Percentiles rank a stretch among this genome's conserved stretches.
Evolutionary conservation across 208 protist species (phyloP).

Genomic region (Crithidia sp.): DNA sequence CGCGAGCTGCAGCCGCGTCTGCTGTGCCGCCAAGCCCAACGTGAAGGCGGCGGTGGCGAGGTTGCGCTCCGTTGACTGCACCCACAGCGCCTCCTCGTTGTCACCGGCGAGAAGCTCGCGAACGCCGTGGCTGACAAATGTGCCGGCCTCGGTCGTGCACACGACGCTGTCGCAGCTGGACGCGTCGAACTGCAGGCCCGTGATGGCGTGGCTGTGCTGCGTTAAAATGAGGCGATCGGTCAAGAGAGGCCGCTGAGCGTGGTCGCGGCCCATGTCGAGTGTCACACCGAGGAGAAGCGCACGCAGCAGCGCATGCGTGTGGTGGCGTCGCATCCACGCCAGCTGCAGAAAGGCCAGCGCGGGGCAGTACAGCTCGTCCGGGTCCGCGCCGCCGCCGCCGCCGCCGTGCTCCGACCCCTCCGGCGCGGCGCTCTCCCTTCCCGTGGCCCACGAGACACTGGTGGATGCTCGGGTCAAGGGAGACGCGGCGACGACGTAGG

Average conservation of each 20-base stretch:
- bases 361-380: conserved; percentile 21
- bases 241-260: conserved; percentile 7
- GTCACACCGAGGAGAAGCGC: conserved; percentile 52
- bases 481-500: not conserved
- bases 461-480: conserved; percentile 1
- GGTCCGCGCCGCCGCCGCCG: not conserved
- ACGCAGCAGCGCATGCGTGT: conserved; percentile 68
- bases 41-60: conserved; percentile 66
- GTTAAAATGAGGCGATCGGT: conserved; percentile 78
- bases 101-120: conserved; percentile 81
- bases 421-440: not conserved
- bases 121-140: conserved; percentile 66
- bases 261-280: conserved; percentile 22
- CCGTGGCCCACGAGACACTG: not conserved
- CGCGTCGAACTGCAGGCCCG: conserved; percentile 63
- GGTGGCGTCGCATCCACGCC: conserved; percentile 75
- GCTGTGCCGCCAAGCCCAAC: conserved; percentile 36
- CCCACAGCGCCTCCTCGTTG: conserved; percentile 66
- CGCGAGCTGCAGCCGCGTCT: conserved; percentile 20
- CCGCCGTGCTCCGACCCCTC: not conserved
- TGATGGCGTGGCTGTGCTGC: conserved; percentile 59
- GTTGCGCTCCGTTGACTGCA: conserved; percentile 61
- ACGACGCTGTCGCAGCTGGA: conserved; percentile 84
- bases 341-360: conserved; percentile 58
- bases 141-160: conserved; percentile 74